Conservation (phyloP, 805 yeast genomes). For the Nakazawaea siamensis region DNA sequence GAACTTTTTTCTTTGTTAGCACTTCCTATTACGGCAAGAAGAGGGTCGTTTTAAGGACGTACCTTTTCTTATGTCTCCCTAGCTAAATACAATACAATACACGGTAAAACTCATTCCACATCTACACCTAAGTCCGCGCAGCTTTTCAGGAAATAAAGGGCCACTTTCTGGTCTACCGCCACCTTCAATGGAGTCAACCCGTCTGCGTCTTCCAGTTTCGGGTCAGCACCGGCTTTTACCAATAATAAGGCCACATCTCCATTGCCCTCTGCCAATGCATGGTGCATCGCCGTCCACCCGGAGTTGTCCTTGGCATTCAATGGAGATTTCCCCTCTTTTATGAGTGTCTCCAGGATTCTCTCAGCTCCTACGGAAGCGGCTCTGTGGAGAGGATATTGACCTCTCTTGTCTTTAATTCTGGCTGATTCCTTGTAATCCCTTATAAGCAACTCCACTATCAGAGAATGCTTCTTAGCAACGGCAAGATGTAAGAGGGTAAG, state of each 20-base stretch:
- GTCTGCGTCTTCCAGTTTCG: slow-evolving; percentile 33
- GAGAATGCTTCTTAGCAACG: slow-evolving; percentile 55
- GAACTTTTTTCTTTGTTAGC: too few relatives aligned
- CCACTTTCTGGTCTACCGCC: slow-evolving; percentile 45
- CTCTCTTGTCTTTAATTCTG: slow-evolving; percentile 57
- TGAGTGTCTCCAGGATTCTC: slow-evolving; percentile 46
- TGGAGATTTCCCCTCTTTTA: slow-evolving; percentile 46
- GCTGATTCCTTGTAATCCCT: slow-evolving; percentile 48
- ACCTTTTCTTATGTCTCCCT: too few relatives aligned
- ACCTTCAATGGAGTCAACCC: slow-evolving; percentile 50
- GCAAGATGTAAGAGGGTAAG: slow-evolving; percentile 74
- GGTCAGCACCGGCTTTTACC: slow-evolving; percentile 63
- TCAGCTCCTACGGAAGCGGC: slow-evolving; percentile 75
- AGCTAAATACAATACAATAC: too few relatives aligned
- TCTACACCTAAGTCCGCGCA: slow-evolving; percentile 2
- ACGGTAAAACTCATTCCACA: too few relatives aligned
- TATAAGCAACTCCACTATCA: slow-evolving; percentile 46
- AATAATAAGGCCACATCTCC: slow-evolving; percentile 64
- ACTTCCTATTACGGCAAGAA: too few relatives aligned
- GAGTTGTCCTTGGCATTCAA: slow-evolving; percentile 58
- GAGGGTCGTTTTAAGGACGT: too few relatives aligned
- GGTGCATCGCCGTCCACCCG: slow-evolving; percentile 87
- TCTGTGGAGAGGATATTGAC: slow-evolving; percentile 65
- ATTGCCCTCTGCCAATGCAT: slow-evolving; percentile 85
- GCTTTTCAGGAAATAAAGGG: slow-evolving; percentile 23